Percentiles rank a stretch among this genome's conserved stretches.
These are phyloP conservation scores for Lanmaoa pseudosensibilis DNA, from an alignment of 768 basidiomycete genomes.

Conservation along the genomic window DNA sequence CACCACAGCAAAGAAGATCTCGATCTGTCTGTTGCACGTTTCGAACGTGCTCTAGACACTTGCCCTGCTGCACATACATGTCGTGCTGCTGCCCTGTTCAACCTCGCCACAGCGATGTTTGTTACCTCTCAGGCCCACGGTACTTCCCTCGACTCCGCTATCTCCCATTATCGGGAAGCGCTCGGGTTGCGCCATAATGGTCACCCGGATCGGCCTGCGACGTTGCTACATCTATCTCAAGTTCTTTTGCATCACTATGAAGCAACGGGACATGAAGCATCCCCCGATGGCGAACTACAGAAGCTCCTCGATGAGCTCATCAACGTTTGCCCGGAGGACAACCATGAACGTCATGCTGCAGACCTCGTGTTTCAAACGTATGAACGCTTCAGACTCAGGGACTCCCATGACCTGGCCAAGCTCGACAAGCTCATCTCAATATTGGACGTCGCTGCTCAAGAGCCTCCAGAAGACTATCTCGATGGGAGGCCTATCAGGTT, in stretches of 20 bases:
- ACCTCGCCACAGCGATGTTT: conserved; percentile 13
- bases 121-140: conserved; percentile 1
- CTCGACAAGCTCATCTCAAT: background rate
- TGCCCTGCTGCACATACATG: background rate
- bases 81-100: conserved; percentile 11
- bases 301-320: background rate
- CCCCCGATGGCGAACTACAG: background rate
- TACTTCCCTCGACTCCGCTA: background rate
- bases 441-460: background rate
- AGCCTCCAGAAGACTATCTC: background rate
- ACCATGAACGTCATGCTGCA: conserved; percentile 1
- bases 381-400: background rate
- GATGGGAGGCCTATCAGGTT: background rate
- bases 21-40: background rate
- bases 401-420: background rate
- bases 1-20: background rate
- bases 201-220: conserved; percentile 8
- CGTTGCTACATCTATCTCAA: conserved; percentile 7
- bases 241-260: conserved; percentile 5
- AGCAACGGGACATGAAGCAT: background rate
- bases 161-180: background rate
- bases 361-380: conserved; percentile 5
- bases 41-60: background rate
- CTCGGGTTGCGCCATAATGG: conserved; percentile 1
- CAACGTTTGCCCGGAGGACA: background rate